Percentiles rank a stretch among this genome's conserved stretches.
phyloP scores from a whole-genome alignment of 2,329 filamentous ascomycete species.

The Colletotrichum tamarilloi region DNA sequence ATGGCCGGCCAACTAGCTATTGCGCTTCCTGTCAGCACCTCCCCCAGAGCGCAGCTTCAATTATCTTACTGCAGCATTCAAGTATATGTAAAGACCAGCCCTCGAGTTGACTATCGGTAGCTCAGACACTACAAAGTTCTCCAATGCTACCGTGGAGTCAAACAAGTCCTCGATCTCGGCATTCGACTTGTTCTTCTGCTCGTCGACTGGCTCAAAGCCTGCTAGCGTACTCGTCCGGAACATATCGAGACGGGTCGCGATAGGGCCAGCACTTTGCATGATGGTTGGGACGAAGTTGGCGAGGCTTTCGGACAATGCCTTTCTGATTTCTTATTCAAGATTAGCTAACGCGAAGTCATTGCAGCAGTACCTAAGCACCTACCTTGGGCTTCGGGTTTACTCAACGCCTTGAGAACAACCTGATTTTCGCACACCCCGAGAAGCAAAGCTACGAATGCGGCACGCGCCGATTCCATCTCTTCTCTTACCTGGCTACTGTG shows the following conservation, averaged over 20 bases:
- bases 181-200: constrained; percentile 60
- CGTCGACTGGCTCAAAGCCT: constrained; percentile 64
- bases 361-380: constrained; percentile 36
- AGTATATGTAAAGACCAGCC: constrained; percentile 85
- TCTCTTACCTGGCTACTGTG: constrained; percentile 59
- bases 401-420: constrained; percentile 64
- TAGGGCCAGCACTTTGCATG: constrained; percentile 66
- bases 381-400: constrained; percentile 65
- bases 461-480: constrained; percentile 70
- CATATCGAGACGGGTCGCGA: constrained; percentile 64
- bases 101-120: constrained; percentile 79
- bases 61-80: constrained; percentile 80
- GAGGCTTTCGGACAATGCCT: constrained; percentile 61
- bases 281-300: constrained; percentile 66
- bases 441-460: constrained; percentile 73
- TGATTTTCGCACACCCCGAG: constrained; percentile 71
- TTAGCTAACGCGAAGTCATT: background rate
- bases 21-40: constrained; percentile 39
- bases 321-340: constrained; percentile 54
- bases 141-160: constrained; percentile 66
- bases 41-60: too few species aligned
- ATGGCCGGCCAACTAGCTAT: constrained; percentile 83
- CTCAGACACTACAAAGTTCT: constrained; percentile 69
- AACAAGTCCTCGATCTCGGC: constrained; percentile 68
- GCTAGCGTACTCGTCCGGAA: constrained; percentile 69